Percentiles rank a stretch among this genome's conserved stretches.
phyloP scores from a whole-genome alignment of 352 stramenopile species.

The Phytophthora crassamura region DNA sequence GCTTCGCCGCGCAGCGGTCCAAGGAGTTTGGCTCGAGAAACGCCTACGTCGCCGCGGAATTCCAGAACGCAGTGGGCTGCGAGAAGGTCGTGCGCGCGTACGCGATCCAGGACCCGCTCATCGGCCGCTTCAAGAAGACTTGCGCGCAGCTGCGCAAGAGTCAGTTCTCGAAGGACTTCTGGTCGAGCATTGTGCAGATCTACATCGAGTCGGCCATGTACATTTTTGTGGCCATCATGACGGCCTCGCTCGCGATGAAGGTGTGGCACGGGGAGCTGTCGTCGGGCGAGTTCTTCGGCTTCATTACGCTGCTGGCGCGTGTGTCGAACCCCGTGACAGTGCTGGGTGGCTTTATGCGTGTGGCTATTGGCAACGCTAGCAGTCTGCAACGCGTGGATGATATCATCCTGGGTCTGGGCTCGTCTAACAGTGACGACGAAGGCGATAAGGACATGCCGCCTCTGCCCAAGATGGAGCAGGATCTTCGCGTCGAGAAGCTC shows the following conservation, averaged over 20 bases:
- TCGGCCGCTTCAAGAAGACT: slow-evolving; percentile 75
- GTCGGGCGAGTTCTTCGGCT: slow-evolving; percentile 85
- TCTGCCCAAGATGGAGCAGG: slow-evolving; percentile 84
- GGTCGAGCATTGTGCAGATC: slow-evolving; percentile 91
- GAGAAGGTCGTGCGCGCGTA: slow-evolving; percentile 91
- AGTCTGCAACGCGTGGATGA: slow-evolving; percentile 89
- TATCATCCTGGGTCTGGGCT: slow-evolving; percentile 74
- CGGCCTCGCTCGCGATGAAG: slow-evolving; percentile 83
- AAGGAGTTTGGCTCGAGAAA: slow-evolving; percentile 91
- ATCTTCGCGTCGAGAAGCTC: slow-evolving; percentile 82
- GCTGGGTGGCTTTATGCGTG: slow-evolving; percentile 89
- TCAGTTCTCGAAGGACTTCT: slow-evolving; percentile 91
- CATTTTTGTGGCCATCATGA: slow-evolving; percentile 91
- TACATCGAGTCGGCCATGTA: slow-evolving; percentile 92
- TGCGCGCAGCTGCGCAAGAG: slow-evolving; percentile 72
- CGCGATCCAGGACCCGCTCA: slow-evolving; percentile 81
- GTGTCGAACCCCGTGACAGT: slow-evolving; percentile 86
- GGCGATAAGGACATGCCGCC: slow-evolving; percentile 72
- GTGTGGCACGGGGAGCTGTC: slow-evolving; percentile 77
- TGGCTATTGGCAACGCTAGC: slow-evolving; percentile 87
- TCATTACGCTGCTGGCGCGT: slow-evolving; percentile 79
- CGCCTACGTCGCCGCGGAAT: slow-evolving; percentile 87
- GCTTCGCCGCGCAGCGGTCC: slow-evolving; percentile 80
- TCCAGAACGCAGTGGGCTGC: slow-evolving; percentile 86
- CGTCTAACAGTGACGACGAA: slow-evolving; percentile 41